A percentile compares a stretch with the other conserved stretches of the same genome.
phyloP scores from a whole-genome alignment of 2,329 filamentous ascomycete genomes.

The Fonsecaea pedrosoi region DNA sequence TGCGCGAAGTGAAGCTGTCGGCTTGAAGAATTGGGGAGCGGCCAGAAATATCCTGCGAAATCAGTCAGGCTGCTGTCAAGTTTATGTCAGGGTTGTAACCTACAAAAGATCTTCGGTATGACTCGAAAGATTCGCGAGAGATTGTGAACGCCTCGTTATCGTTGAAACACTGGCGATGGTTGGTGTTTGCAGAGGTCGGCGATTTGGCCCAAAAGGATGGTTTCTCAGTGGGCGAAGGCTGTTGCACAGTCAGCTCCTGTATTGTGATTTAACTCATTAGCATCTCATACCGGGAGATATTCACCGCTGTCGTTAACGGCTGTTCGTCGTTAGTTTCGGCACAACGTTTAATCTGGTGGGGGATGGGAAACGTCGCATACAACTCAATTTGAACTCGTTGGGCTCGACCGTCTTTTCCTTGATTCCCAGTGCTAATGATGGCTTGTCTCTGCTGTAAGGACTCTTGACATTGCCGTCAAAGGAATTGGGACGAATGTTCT shows the following conservation, averaged over 20 bases:
- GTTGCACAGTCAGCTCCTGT: constrained; percentile 25
- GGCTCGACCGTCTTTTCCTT: constrained; percentile 68
- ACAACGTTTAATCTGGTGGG: constrained; percentile 10
- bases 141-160: constrained; percentile 95
- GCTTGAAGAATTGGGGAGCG: constrained; percentile 73
- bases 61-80: constrained; percentile 23
- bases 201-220: constrained; percentile 74
- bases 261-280: constrained; percentile 9
- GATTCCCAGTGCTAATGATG: constrained; percentile 68
- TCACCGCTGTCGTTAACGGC: constrained; percentile 96
- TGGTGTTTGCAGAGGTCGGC: constrained; percentile 56
- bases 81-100: constrained; percentile 46
- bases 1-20: constrained; percentile 68
- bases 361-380: constrained; percentile 57
- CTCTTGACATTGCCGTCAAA: constrained; percentile 49
- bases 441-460: constrained; percentile 52
- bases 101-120: constrained; percentile 94
- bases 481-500: constrained; percentile 58
- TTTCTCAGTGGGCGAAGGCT: constrained; percentile 90
- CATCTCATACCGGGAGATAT: constrained; percentile 78
- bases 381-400: constrained; percentile 80
- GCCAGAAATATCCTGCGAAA: constrained; percentile 81
- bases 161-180: constrained; percentile 69
- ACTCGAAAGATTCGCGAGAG: constrained; percentile 95
- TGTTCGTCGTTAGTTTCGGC: constrained; percentile 53